These are phyloP conservation scores for Solanum okadae DNA, from an alignment of 257 asterid species.

Conservation along the genomic window DNA sequence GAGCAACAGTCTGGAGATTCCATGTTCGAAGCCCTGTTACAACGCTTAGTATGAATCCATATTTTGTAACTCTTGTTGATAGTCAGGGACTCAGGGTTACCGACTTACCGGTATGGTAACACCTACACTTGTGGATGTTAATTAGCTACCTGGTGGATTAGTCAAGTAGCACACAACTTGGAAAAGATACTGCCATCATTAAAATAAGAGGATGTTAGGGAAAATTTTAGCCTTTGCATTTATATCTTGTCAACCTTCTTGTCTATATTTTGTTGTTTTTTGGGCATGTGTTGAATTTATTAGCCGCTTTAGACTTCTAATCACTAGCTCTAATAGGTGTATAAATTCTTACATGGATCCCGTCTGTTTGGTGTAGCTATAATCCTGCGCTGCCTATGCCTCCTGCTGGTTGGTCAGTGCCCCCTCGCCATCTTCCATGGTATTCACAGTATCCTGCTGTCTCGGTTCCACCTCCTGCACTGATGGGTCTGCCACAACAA, in stretches of 20 bases:
- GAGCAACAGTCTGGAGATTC: not conserved
- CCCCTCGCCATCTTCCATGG: conserved; percentile 76
- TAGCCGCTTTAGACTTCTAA: not conserved
- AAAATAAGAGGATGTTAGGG: not conserved
- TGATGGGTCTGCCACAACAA: conserved; percentile 57
- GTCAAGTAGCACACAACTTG: not conserved
- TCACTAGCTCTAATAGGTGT: not conserved
- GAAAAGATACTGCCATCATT: not conserved
- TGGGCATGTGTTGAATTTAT: not conserved
- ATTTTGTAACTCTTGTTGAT: not conserved
- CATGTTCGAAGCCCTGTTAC: not conserved
- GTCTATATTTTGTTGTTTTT: not conserved
- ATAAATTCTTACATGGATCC: not conserved
- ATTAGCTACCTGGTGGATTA: not conserved
- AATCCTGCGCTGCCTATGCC: conserved; percentile 51
- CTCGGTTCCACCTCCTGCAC: conserved; percentile 56
- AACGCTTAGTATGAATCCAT: not conserved
- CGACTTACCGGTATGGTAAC: not conserved
- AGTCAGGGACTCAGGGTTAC: not conserved
- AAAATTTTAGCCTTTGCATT: not conserved
- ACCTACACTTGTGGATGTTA: not conserved
- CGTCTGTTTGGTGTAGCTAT: conserved; percentile 38
- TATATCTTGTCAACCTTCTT: not conserved
- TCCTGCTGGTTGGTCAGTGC: conserved; percentile 57
- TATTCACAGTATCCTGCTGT: conserved; percentile 59